Conservation (phyloP, 495 filamentous ascomycete genomes). For the Penicillium angulare region DNA sequence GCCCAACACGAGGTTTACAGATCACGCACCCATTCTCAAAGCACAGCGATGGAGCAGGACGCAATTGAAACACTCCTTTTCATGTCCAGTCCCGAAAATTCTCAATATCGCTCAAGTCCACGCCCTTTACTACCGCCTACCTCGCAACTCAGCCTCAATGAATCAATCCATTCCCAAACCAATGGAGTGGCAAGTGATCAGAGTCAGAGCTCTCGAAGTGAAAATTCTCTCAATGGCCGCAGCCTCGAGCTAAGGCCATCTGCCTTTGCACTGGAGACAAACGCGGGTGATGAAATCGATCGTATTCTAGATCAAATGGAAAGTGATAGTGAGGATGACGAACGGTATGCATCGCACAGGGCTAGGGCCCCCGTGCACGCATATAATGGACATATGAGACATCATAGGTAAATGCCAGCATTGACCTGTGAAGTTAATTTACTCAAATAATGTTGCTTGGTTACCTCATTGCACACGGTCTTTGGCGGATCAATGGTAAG, state of each 20-base stretch:
- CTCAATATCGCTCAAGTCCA: constrained; percentile 48
- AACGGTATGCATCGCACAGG: constrained; percentile 21
- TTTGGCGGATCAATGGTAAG: not conserved
- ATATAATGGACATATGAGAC: constrained; percentile 6
- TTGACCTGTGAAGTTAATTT: no score
- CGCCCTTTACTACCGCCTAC: constrained; percentile 21
- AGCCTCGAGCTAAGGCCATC: constrained; percentile 1
- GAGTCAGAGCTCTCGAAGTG: constrained; percentile 23
- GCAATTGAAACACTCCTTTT: constrained; percentile 85
- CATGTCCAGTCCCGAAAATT: constrained; percentile 83
- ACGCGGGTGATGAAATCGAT: constrained; percentile 51
- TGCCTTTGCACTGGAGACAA: constrained; percentile 28
- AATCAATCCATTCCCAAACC: constrained; percentile 23
- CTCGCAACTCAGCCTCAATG: constrained; percentile 32
- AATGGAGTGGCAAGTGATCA: constrained; percentile 8
- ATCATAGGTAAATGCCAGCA: constrained; percentile 6
- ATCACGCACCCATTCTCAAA: constrained; percentile 59
- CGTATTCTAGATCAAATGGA: constrained; percentile 53
- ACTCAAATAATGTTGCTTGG: no score
- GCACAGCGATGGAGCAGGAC: constrained; percentile 75
- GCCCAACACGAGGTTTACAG: constrained; percentile 25
- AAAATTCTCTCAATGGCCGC: constrained; percentile 11
- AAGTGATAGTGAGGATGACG: constrained; percentile 42
- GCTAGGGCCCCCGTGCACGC: constrained; percentile 5
- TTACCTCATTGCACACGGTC: no score